Evolutionary conservation across 352 stramenopile genomes (phyloP), one percentile per base, ranked within the genome.

Genomic region (Phytophthora melonis): DNA sequence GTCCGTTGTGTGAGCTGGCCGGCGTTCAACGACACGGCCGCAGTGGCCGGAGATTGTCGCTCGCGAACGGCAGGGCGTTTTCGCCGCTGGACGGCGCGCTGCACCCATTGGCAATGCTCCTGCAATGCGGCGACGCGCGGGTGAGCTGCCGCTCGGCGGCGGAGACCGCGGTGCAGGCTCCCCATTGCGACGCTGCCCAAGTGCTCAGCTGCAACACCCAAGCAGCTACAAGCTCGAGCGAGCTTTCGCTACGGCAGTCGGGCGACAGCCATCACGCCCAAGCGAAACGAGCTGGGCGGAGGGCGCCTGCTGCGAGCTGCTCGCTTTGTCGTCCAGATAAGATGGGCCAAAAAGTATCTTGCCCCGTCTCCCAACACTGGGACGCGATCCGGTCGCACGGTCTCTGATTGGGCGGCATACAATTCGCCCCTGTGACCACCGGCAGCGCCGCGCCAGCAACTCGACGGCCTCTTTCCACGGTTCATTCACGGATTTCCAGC

Each of bases 401-500:
- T 5, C 32, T 36, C 49, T 74, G 66, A 78, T 78, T 78, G 71
- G 66, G 18, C 54, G 11, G 1, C 41, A 66, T 68, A 47, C 71
- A 64, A 68, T 74, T 66, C 30, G 60, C 14, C 32, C 57, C 62
- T 68, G 30, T 64, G 68, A 71, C 68, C 55, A 74, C 25, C 41
- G 34, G 34, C 43, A 21, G 1, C 36, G 21, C 53, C 39, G 52
- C n/a, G n/a, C 43, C 53, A 69, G 36, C 50, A 41, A 41, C 34
- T 30, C 25, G 34, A 13, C 34, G 34, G 65, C 30, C 52, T 55
- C 63, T 73, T 71, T 80, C 63, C 59, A 74, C 34, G 47, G 39
- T 69, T 76, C 73, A 80, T 80, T 80, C 63, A 14, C 63, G 21
- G 68, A 80, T 80, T 80, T 77, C 53, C 73, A 71, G 19, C 53